A percentile compares a stretch with the other conserved stretches of the same genome.
Evolutionary conservation across 306 rosid genomes (phyloP).

Genomic region (Abrus precatorius): DNA sequence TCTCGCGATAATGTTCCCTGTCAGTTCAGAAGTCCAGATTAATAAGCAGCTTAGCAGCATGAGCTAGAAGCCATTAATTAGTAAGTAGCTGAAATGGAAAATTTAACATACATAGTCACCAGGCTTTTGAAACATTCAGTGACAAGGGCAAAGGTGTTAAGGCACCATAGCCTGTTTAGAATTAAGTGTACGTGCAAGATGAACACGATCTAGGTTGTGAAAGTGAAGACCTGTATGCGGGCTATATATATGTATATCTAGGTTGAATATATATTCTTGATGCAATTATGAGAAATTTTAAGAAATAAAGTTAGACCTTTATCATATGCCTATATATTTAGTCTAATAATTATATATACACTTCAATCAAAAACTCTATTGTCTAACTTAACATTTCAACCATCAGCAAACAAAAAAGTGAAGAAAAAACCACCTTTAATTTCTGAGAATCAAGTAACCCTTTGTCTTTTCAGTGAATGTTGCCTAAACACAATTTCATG

Average conservation of each 20-base stretch:
- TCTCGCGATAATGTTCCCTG: neutral
- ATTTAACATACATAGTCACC: neutral
- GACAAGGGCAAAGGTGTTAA: neutral
- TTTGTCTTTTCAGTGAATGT: no score
- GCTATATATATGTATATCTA: neutral
- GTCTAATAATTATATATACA: neutral
- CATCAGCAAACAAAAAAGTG: neutral
- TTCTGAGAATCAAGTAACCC: neutral
- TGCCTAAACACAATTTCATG: no score
- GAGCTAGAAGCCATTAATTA: neutral
- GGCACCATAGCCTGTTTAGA: no score
- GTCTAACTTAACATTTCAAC: neutral
- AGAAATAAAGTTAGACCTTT: no score
- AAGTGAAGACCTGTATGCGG: neutral
- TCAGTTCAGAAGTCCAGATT: neutral
- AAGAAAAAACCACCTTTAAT: neutral
- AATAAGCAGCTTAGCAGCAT: neutral
- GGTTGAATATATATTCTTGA: no score
- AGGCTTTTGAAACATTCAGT: neutral
- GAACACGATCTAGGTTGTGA: no score
- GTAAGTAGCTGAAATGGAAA: neutral
- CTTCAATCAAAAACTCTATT: neutral
- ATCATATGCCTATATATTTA: no score
- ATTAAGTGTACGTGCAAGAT: no score
- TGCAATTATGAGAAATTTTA: no score